Percentiles rank a stretch among this genome's conserved stretches.
phyloP scores from a whole-genome alignment of 139 green algal genomes.

The Picochlorum sp. region DNA sequence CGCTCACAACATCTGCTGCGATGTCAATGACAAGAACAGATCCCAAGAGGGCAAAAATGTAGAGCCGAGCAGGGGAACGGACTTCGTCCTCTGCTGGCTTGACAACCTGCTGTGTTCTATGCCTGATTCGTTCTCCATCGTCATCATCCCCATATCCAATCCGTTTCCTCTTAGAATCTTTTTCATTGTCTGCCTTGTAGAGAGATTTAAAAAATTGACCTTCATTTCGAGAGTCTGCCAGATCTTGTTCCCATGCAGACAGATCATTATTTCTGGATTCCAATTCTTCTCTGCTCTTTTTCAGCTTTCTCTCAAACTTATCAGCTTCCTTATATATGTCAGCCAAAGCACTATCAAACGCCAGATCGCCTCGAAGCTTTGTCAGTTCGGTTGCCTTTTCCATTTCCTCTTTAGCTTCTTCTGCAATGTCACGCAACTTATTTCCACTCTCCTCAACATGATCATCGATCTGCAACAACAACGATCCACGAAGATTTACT shows the following conservation, averaged over 20 bases:
- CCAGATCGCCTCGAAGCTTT: slow-evolving; percentile 17
- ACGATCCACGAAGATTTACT: too few species aligned
- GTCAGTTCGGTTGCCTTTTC: slow-evolving; percentile 24
- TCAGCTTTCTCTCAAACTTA: slow-evolving; percentile 36
- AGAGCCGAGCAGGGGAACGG: slow-evolving; percentile 2
- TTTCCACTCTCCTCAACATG: slow-evolving; percentile 24
- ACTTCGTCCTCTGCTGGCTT: slow-evolving; percentile 12
- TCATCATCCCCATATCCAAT: neutral
- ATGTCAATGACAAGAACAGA: slow-evolving; percentile 8
- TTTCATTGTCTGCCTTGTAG: slow-evolving; percentile 13
- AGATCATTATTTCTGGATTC: slow-evolving; percentile 22
- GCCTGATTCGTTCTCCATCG: slow-evolving; percentile 5
- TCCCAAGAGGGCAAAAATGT: slow-evolving; percentile 10
- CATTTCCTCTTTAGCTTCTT: slow-evolving; percentile 38
- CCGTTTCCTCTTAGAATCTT: neutral
- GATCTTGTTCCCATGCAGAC: slow-evolving; percentile 25
- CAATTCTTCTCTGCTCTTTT: slow-evolving; percentile 9
- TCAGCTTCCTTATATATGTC: slow-evolving; percentile 38
- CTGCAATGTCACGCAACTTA: slow-evolving; percentile 18
- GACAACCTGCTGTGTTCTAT: slow-evolving; percentile 2
- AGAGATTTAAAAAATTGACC: slow-evolving; percentile 42
- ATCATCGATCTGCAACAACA: too few species aligned
- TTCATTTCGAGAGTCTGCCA: slow-evolving; percentile 18
- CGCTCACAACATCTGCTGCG: slow-evolving; percentile 1
- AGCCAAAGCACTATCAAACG: slow-evolving; percentile 34